A percentile compares a stretch with the other conserved stretches of the same genome.
phyloP scores from a whole-genome alignment of 1,284 basidiomycete species.

The Trametes hirsuta region DNA sequence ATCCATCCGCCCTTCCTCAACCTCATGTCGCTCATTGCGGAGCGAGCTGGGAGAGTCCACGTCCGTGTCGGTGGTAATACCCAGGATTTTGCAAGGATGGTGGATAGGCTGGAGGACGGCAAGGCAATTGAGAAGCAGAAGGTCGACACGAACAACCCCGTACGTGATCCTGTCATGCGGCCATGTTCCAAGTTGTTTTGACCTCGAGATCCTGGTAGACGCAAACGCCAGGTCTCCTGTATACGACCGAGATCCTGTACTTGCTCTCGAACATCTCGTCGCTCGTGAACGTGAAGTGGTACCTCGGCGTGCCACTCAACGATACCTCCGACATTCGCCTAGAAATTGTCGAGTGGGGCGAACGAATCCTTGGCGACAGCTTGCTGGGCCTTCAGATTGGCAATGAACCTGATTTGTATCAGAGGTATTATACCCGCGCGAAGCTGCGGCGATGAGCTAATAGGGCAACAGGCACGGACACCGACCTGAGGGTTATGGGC shows the following conservation, averaged over 20 bases:
- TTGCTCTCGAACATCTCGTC: conserved; percentile 59
- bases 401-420: conserved; percentile 63
- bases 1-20: conserved; percentile 73
- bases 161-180: conserved; percentile 2
- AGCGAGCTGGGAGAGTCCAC: conserved; percentile 57
- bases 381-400: conserved; percentile 51
- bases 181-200: neutral
- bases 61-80: conserved; percentile 80
- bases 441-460: neutral
- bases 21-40: conserved; percentile 66
- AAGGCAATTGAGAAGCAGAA: conserved; percentile 21
- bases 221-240: conserved; percentile 60
- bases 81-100: conserved; percentile 57
- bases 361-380: conserved; percentile 45
- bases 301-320: conserved; percentile 60
- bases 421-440: conserved; percentile 18
- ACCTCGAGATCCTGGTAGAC: conserved; percentile 34
- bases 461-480: conserved; percentile 26
- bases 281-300: conserved; percentile 61
- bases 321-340: conserved; percentile 46
- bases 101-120: conserved; percentile 24
- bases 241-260: conserved; percentile 60
- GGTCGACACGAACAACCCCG: conserved; percentile 20
- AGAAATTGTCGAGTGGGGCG: conserved; percentile 47
- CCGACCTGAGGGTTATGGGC: conserved; percentile 39